Conservation (phyloP, 306 rosid species). For the Trichosanthes cucumerina region DNA sequence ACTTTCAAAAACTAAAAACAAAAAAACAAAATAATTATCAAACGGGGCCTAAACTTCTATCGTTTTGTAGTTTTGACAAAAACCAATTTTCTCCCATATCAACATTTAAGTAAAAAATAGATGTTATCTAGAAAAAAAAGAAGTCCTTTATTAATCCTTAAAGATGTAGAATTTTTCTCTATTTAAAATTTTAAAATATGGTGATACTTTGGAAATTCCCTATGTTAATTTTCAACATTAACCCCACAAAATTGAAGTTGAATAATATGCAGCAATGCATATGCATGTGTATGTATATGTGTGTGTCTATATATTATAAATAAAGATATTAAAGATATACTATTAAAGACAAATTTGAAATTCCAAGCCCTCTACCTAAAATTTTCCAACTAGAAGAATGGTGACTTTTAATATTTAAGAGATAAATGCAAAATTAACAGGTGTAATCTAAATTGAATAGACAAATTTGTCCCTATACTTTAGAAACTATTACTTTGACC, state of each 20-base stretch:
- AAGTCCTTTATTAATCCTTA: background rate
- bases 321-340: too few species aligned
- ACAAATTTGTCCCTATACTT: too few species aligned
- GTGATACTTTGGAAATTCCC: background rate
- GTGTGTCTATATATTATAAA: too few species aligned
- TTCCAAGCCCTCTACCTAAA: background rate
- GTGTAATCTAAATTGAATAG: too few species aligned
- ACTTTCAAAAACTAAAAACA: too few species aligned
- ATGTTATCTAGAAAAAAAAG: background rate
- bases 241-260: background rate
- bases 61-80: background rate
- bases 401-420: background rate
- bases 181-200: background rate
- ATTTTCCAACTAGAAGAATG: background rate
- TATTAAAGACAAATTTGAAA: background rate
- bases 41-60: too few species aligned
- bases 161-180: background rate
- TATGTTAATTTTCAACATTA: background rate
- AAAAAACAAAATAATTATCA: too few species aligned
- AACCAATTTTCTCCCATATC: background rate
- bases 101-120: background rate
- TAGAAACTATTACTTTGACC: too few species aligned
- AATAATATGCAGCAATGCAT: background rate
- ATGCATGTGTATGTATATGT: too few species aligned
- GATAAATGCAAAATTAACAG: too few species aligned